Evolutionary conservation across 2,329 filamentous ascomycete genomes (phyloP), one percentile per base, ranked within the genome.

Genomic region (Cladorrhinum sp.): DNA sequence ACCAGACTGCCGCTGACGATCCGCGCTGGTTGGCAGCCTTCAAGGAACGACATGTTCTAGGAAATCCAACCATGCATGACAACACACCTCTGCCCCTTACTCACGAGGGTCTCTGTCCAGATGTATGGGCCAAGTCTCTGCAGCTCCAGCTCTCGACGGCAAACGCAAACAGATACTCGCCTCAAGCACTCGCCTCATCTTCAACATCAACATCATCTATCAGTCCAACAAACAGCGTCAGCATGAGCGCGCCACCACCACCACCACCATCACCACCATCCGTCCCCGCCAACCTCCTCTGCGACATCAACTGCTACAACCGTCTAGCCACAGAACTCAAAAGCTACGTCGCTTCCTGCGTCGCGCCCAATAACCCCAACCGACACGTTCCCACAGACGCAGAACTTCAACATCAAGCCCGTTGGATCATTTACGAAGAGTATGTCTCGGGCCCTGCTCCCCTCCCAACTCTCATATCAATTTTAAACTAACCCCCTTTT

Each of bases 381-480:
- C 75, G 76, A 46, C 84, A 87, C 61, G 73, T 82, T n/a, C 85
- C 80, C 0, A 81, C 78, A 0, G 85, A 87, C 64, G 78, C 82
- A n/a, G 85, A 87, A 67, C 72, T 88, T n/a, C 82, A 86, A 68
- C 81, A 86, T 63, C 85, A 87, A 68, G 83, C 85, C 2, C 79
- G 85, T 18, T 87, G 83, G 82, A 79, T 87, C 36, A 73, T 86
- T 0, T 87, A 85, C 61, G 83, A 87, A 59, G 83, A 86, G 79
- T 86, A 72, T 73, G 82, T 76, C 16, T 7, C 6, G 16, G n/a
- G 8, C 21, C 33, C 6, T 48, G 10, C 21, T 7, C 30, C 16
- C 50, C 21, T 36, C 10, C 48, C 26, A n/a, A 4, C 26, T 28
- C 21, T 9, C 23, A 24, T 51, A 7, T 36, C 21, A 36, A 28